Evolutionary conservation across 73 alveolate species (phyloP), one percentile per base, ranked within the genome.

Genomic region (Paramecium sonneborni): DNA sequence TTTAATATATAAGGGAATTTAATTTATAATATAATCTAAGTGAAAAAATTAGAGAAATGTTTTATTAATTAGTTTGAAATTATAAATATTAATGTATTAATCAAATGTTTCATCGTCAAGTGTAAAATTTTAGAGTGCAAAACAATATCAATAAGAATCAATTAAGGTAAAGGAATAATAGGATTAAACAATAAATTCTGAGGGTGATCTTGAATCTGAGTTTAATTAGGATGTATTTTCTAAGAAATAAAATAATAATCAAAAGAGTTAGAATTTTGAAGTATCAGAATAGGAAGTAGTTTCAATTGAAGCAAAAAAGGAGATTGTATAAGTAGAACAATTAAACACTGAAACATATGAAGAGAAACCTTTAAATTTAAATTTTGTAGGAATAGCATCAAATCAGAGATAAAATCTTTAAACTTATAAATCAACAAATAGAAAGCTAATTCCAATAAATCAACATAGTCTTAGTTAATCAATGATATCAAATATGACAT

Each of bases 121-220:
- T 52, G 68, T 14, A 52, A 62, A 62, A 62, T 62, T 62, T 26
- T 30, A 26, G 10, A 62, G 84, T 62, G 44, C 84, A 26, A 62
- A 32, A 62, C 23, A 30, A 32, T 4, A 62, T 1, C 30, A 62
- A 6, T 30, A 62, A 12, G 84, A 62, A 2, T 62, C 84, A 30
- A 32, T 62, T 1, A 62, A 62, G 44, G 44, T 62, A 26, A 62
- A 62, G 12, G 84, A 26, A 32, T 62, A 62, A 62, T 10, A 28
- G 8, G 86, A 72, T 41, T 72, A 72, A 72, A 72, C 86, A 30
- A 72, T 72, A 20, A 37, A 34, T 37, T 72, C 86, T 10, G 86
- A 72, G 3, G 86, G 57, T n/a, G 68, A 52, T 52, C 68, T 52
- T 18, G 68, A 67, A 26, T 32, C 55, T 72, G 57, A 35, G 35